Base-by-base conservation (phyloP, 257 asterid genomes). In the Prunella vulgaris region DNA sequence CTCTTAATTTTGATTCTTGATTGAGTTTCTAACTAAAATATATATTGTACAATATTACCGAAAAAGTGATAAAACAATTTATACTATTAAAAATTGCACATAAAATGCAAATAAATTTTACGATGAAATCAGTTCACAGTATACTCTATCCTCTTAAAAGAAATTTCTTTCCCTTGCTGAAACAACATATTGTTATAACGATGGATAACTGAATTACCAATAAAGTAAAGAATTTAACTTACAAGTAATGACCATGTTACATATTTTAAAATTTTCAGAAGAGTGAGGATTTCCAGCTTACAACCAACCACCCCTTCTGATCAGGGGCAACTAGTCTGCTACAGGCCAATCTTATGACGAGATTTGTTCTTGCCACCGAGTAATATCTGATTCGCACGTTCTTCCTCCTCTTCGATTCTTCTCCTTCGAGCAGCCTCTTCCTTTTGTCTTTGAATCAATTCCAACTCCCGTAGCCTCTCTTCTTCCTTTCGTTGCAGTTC, bases 401-500 rank as follows among this genome's bases (percentile, higher is more conserved):
- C 93, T 76, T 90, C 92, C 71, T 84, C 93, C 77, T 89, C 96
- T 71, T 85, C 93, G 30, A 72, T 30, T 77, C 82, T 88, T 74
- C 90, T 86, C 76, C 94, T 83, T 49, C 95, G 68, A 75, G 93
- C 82, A 73, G 85, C 89, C 83, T 87, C 98, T 81, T 86, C 95
- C 69, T 91, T 89, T 68, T 92, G 98, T 77, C 98, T 82, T 73
- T 87, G 98, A 60, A 89, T 84, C 83, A 89, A 54, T 79, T 86
- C 98, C 83, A 92, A 44, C 81, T 89, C 96, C 10, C 89, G 78
- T 64, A 83, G 89, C 51, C 96, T 80, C 64, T 92, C 98, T 77
- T 86, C 96, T 81, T 92, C 98, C 81, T 88, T 84, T 3, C 90
- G 72, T 78, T 86, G 95, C 58, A 74, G 86, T 72, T 92, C 97